Evolutionary conservation across 352 stramenopile genomes (phyloP), one percentile per base, ranked within the genome.

Genomic region (Phytophthora fragariae): DNA sequence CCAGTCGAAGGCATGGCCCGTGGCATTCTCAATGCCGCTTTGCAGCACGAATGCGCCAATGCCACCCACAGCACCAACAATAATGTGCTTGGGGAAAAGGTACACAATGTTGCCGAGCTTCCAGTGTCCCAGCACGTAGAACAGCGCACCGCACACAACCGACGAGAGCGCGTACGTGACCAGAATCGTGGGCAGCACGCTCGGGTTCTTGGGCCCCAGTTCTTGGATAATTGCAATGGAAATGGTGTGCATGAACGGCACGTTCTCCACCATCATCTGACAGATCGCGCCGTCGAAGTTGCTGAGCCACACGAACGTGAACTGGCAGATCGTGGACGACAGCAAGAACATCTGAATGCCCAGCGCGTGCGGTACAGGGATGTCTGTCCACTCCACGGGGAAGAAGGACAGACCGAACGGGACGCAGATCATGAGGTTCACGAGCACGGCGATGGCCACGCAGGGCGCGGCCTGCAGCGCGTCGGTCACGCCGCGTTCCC

Each of bases 231-330:
- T 93, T 15, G 82, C 77, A 41, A 93, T 80, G 15, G 92, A 90
- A 35, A 99, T 82, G 8, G 89, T 91, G 76, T 98, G 92, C 84
- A 96, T 97, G 79, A 99, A 99, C 24, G 97, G 97, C 57, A 98
- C 91, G 74, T 98, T 98, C 76, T 99, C 97, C 39, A 98, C 93
- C 95, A 99, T 98, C 89, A 98, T 97, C 73, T 92, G 90, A 64
- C 84, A 85, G 60, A 95, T 88, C 0, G 84, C 71, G 10, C 88
- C 83, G 55, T 92, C 82, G 56, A 95, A 95, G 21, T 87, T 90
- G 69, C 88, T 95, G 54, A 80, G 86, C 55, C 76, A 76, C 19
- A 93, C 88, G 65, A 93, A 92, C 19, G 92, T 88, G 62, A 95
- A 95, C 76, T 95, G 88, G 61, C 84, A 93, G 50, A 95, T 88